Evolutionary conservation across 2,329 filamentous ascomycete species (phyloP), one percentile per base, ranked within the genome.

Genomic region (Trichoderma atroviride): DNA sequence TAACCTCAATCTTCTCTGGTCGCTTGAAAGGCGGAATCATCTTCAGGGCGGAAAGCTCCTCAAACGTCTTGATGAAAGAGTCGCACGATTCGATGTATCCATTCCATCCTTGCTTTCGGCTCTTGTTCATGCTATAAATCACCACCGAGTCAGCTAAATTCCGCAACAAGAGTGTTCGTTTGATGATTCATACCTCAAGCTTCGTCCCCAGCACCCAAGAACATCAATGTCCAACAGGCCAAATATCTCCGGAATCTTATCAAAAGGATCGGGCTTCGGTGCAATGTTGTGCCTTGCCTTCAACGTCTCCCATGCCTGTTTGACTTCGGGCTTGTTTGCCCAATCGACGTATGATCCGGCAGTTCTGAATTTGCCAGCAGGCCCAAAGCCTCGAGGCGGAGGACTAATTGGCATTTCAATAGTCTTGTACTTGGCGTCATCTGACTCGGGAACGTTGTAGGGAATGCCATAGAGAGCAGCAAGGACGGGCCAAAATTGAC

Each of bases 401-500:
- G 57, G 43, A 4, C 24, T 6, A 24, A 40, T 24, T 14, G 66
- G 43, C 37, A 62, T 37, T 10, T 69, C 33, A 11, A 69, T 7
- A 29, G 13, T 29, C 5, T 62, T 33, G 16, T 55, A 69, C 7
- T 68, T 58, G 37, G 50, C 22, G 5, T 69, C 58, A 56, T 63
- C 58, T 7, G 27, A 6, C 7, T 63, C 55, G 11, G 66, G 47
- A 19, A 35, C 35, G 13, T 10, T 31, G n/a, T 52, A 63, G n/a
- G 60, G 29, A 13, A 63, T 43, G 7, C 24, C 58, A n/a, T 69
- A 56, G n/a, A 47, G 13, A n/a, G 47, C 47, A 11, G 66, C 66
- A 37, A 69, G 66, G 3, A 53, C n/a, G 9, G 66, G 66, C 66
- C 66, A 69, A 24, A 62, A 52, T n/a, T 56, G 35, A 11, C 66